Percentiles rank a stretch among this genome's conserved stretches.
Conservation (phyloP, 2,329 filamentous ascomycete genomes). For the Fusarium tjaetaba region DNA sequence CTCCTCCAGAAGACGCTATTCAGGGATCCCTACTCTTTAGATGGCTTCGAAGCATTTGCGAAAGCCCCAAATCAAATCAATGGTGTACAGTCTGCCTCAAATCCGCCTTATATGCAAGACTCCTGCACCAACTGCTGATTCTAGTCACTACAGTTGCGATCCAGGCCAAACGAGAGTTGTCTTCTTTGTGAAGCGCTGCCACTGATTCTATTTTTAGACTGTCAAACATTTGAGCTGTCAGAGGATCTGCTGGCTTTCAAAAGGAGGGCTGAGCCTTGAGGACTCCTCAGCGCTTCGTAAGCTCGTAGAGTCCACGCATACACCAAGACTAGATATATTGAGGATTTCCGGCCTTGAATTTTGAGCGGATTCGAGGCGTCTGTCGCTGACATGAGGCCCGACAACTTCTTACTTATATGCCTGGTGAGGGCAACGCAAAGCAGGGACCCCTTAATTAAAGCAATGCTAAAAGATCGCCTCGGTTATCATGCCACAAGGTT, state of each 20-base stretch:
- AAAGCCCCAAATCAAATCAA: constrained; percentile 26
- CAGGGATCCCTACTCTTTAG: background rate
- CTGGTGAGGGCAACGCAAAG: background rate
- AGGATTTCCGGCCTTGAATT: background rate
- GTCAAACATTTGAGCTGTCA: background rate
- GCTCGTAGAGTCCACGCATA: background rate
- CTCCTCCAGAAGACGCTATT: background rate
- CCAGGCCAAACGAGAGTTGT: background rate
- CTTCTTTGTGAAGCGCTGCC: background rate
- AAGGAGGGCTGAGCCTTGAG: background rate
- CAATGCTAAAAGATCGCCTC: background rate
- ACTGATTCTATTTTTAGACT: background rate
- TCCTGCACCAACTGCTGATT: background rate
- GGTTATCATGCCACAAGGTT: background rate
- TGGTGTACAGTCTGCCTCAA: background rate
- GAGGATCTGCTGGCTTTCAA: constrained; percentile 2
- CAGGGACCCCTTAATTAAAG: background rate
- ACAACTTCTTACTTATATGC: background rate
- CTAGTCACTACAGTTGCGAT: background rate
- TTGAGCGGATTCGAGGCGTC: background rate
- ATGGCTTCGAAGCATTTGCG: background rate
- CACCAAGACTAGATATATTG: background rate
- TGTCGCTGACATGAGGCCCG: background rate
- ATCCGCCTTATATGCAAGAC: background rate
- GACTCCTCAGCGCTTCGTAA: background rate